Evolutionary conservation across 2,329 filamentous ascomycete genomes (phyloP), one percentile per base, ranked within the genome.

Genomic region (Bipolaris sorokiniana): DNA sequence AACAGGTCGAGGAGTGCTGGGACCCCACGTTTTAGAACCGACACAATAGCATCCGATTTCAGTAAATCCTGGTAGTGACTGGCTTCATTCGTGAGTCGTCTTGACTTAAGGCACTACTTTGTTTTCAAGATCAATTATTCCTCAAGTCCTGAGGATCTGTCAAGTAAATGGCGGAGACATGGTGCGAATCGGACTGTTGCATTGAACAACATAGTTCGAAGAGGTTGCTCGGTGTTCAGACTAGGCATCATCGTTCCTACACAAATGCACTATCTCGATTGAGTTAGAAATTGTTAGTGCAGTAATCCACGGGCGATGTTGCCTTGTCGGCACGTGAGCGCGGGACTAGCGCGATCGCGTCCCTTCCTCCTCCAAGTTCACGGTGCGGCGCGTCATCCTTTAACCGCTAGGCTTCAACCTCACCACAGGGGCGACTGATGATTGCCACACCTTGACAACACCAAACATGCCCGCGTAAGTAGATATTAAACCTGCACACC

Each of bases 391-490:
- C 72, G 71, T 74, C 68, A 70, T 67, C 26, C 57, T 65, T 65
- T 57, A 65, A 63, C 67, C 66, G 69, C 65, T 59, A 61, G 51
- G 61, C 63, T 40, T 65, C 64, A 51, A 67, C 61, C 58, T 65
- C 62, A 65, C 55, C 59, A 59, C 58, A 62, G 59, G 58, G 48
- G 50, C 59, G 59, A 58, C 60, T 56, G 48, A 74, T 75, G 72
- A 63, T 45, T 62, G 63, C 58, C 48, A 53, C 56, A 41, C 31
- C 11, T 22, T 69, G 48, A 71, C 51, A 58, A 40, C 50, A 53
- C 56, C 42, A 74, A 42, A 48, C 47, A 76, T 76, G 73, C 73
- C 73, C 69, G 71, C 70, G 73, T 76, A 70, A 59, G 73, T 74
- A 16, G 22, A 45, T 13, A 2, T 5, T 31, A 10, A 13, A 31